A percentile compares a stretch with the other conserved stretches of the same genome.
Evolutionary conservation across 352 stramenopile species (phyloP).

Genomic region (Pythium aquatile): DNA sequence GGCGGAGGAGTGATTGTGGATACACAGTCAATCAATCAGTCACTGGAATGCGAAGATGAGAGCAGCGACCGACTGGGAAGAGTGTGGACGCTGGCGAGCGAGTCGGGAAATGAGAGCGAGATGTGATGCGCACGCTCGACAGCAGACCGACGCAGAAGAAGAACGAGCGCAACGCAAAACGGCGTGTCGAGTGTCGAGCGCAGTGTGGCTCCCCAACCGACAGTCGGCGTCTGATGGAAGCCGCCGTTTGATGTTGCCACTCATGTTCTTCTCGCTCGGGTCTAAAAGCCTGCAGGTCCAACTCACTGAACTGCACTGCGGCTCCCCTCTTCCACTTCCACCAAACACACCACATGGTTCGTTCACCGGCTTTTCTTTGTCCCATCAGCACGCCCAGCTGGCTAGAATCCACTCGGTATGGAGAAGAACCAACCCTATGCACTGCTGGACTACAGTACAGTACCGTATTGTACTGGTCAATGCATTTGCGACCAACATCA

Average conservation of each 20-base stretch:
- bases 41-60: neutral
- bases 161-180: neutral
- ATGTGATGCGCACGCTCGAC: neutral
- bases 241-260: neutral
- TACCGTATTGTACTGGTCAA: too few species aligned
- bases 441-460: neutral
- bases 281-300: neutral
- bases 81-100: neutral
- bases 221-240: neutral
- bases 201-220: neutral
- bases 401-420: neutral
- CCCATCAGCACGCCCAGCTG: neutral
- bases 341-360: neutral
- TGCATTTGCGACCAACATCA: neutral
- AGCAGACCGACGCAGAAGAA: neutral
- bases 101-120: neutral
- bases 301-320: neutral
- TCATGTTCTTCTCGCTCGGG: neutral
- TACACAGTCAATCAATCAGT: slow-evolving; percentile 2
- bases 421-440: neutral
- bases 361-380: neutral
- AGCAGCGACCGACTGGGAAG: too few species aligned
- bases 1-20: slow-evolving; percentile 1
- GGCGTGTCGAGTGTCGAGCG: neutral
- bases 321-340: slow-evolving; percentile 1